Conservation (phyloP, 2,329 filamentous ascomycete species). For the Fusarium nematophilum region DNA sequence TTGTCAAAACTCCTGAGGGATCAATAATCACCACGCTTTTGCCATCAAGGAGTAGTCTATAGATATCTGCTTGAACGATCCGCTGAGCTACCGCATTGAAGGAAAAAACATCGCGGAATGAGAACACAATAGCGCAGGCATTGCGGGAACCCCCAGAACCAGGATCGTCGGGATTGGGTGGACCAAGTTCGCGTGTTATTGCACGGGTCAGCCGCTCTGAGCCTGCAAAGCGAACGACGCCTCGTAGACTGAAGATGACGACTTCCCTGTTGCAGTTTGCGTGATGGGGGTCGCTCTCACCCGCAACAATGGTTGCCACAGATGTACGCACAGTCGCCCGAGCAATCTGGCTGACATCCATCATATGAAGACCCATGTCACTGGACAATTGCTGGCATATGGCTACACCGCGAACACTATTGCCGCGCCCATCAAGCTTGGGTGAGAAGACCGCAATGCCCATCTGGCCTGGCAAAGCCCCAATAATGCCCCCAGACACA, state of each 20-base stretch:
- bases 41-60: constrained; percentile 37
- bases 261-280: constrained; percentile 44
- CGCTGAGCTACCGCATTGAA: constrained; percentile 45
- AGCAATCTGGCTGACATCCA: constrained; percentile 49
- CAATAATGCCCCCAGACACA: constrained; percentile 49
- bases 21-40: constrained; percentile 47
- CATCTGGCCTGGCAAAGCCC: constrained; percentile 47
- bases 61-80: constrained; percentile 46
- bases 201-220: constrained; percentile 49
- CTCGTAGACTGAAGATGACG: constrained; percentile 47
- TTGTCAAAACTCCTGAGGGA: constrained; percentile 40
- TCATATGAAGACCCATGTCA: constrained; percentile 51
- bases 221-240: constrained; percentile 49
- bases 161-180: constrained; percentile 36
- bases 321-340: constrained; percentile 45
- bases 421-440: constrained; percentile 47
- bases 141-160: constrained; percentile 40
- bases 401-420: constrained; percentile 48
- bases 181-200: constrained; percentile 44
- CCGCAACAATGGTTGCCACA: constrained; percentile 45
- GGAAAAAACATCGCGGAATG: constrained; percentile 48
- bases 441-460: constrained; percentile 48
- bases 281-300: constrained; percentile 40
- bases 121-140: constrained; percentile 48
- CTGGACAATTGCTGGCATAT: constrained; percentile 47